Evolutionary conservation across 1,284 basidiomycete species (phyloP).

Genomic region (Lignosus rhinocerotis): DNA sequence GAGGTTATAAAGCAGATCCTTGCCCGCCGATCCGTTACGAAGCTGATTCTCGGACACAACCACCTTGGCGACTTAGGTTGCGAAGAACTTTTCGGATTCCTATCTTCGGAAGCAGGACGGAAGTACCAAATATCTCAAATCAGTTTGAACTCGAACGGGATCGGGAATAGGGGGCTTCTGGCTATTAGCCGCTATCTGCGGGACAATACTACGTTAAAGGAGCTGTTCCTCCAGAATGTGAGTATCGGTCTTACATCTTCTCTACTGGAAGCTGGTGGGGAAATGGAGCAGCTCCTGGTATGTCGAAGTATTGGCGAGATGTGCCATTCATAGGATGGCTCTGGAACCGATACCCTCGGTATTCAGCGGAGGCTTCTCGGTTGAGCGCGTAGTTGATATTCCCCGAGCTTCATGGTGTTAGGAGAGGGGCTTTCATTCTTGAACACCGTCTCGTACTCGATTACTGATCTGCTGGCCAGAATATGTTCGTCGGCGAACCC

Average conservation of each 20-base stretch:
- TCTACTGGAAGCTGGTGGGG: too few species aligned
- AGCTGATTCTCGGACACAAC: conserved; percentile 59
- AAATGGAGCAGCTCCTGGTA: too few species aligned
- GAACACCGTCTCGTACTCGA: background rate
- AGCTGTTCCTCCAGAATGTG: conserved; percentile 59
- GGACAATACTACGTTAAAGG: conserved; percentile 46
- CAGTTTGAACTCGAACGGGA: conserved; percentile 52
- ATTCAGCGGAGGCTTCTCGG: background rate
- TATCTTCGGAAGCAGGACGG: conserved; percentile 48
- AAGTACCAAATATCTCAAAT: conserved; percentile 55
- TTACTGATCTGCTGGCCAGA: conserved; percentile 35
- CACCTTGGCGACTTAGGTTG: conserved; percentile 61
- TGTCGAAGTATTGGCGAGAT: too few species aligned
- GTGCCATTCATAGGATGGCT: background rate
- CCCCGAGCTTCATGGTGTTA: background rate
- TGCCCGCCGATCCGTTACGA: conserved; percentile 44
- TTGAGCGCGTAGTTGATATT: background rate
- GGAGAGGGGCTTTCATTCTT: background rate
- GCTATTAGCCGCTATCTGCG: conserved; percentile 54
- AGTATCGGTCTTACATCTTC: conserved; percentile 26
- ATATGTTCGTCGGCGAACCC: conserved; percentile 42
- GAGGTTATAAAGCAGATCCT: conserved; percentile 48
- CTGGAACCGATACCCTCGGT: background rate
- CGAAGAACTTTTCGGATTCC: conserved; percentile 53
- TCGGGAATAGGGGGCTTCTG: conserved; percentile 55